Conservation (phyloP, 805 yeast genomes). For the Grigorovia transvaalensis region DNA sequence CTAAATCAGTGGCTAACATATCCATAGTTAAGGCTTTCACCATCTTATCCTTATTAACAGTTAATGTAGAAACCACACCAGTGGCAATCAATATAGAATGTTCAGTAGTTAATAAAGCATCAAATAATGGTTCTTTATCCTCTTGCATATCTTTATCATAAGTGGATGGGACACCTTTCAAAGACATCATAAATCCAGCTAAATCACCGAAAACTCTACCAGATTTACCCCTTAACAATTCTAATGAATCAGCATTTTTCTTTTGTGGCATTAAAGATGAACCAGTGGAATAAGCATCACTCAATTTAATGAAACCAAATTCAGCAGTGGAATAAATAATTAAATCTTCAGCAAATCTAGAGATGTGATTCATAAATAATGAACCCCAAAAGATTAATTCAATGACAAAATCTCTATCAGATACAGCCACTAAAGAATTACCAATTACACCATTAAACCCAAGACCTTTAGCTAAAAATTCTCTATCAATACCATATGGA, state of each 20-base stretch:
- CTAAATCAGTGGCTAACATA: conserved; percentile 97
- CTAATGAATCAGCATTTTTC: conserved; percentile 95
- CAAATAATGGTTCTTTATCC: conserved; percentile 97
- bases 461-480: conserved; percentile 66
- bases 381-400: conserved; percentile 95
- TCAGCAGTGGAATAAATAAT: conserved; percentile 96
- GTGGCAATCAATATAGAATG: conserved; percentile 92
- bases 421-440: conserved; percentile 90
- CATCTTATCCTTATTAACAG: conserved; percentile 68
- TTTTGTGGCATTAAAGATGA: conserved; percentile 98
- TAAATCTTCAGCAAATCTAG: conserved; percentile 89
- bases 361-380: conserved; percentile 88
- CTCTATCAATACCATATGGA: conserved; percentile 97
- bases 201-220: conserved; percentile 95
- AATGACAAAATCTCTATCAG: conserved; percentile 95
- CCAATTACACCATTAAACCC: conserved; percentile 86
- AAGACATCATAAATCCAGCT: conserved; percentile 91
- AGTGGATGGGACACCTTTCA: conserved; percentile 95
- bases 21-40: conserved; percentile 88
- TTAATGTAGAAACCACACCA: conserved; percentile 86
- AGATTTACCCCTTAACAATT: conserved; percentile 88
- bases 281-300: conserved; percentile 98
- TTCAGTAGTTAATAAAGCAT: conserved; percentile 78
- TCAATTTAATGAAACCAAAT: conserved; percentile 85
- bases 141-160: conserved; percentile 98